These are phyloP conservation scores for Albugo laibachii DNA, from an alignment of 352 stramenopile genomes.

Conservation along the genomic window DNA sequence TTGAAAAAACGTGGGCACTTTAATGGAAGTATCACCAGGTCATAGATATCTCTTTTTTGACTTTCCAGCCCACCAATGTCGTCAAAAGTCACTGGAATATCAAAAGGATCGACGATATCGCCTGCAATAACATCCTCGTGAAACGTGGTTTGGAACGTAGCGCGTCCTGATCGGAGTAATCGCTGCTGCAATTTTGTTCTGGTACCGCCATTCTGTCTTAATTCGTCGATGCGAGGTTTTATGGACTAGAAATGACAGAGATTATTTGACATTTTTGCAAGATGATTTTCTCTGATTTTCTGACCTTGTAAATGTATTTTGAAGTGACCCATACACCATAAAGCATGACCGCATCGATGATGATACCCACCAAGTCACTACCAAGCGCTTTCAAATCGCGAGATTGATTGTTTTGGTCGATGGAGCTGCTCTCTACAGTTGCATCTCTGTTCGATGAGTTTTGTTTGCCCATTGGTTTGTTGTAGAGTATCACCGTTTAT, in stretches of 20 bases:
- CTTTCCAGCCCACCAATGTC: conserved; percentile 92
- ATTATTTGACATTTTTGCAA: background rate
- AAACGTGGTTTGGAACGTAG: conserved; percentile 60
- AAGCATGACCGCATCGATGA: conserved; percentile 60
- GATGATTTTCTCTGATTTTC: background rate
- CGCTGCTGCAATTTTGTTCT: conserved; percentile 56
- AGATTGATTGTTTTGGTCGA: conserved; percentile 10
- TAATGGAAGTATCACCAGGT: conserved; percentile 88
- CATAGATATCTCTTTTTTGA: conserved; percentile 91
- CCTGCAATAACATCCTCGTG: conserved; percentile 85
- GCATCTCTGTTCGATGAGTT: conserved; percentile 34
- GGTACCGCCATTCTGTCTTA: conserved; percentile 29
- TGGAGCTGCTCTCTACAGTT: conserved; percentile 13
- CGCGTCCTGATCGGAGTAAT: conserved; percentile 33
- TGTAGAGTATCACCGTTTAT: background rate
- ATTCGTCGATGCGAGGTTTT: conserved; percentile 74
- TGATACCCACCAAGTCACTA: conserved; percentile 29
- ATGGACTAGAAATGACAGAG: conserved; percentile 16
- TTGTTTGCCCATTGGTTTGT: background rate
- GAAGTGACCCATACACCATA: conserved; percentile 66
- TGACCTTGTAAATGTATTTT: conserved; percentile 71
- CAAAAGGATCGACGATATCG: conserved; percentile 86
- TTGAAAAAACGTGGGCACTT: conserved; percentile 84
- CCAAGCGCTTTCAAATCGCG: conserved; percentile 16
- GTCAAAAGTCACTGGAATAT: conserved; percentile 84